These are phyloP conservation scores for Trichoderma sp. DNA, from an alignment of 2,329 filamentous ascomycete genomes.

Conservation along the genomic window DNA sequence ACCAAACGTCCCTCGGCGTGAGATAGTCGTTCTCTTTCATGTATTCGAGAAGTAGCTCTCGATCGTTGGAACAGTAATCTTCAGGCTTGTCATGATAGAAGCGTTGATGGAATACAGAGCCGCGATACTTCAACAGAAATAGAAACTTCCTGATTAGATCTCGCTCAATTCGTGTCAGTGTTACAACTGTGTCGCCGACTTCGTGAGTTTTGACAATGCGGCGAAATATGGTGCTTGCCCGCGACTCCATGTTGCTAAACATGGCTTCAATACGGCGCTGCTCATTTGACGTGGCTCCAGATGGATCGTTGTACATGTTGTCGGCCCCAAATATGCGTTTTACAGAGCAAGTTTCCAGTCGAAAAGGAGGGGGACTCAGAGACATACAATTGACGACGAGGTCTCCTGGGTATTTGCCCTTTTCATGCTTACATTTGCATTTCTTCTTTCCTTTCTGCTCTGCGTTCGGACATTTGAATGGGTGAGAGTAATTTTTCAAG, in stretches of 20 bases:
- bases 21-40: not conserved
- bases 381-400: not conserved
- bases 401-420: not conserved
- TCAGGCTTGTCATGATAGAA: not conserved
- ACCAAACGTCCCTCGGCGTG: not conserved
- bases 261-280: not conserved
- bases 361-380: not conserved
- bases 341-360: not conserved
- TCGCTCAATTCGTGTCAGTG: not conserved
- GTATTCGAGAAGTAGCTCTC: not conserved
- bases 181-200: not conserved
- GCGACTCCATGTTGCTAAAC: not conserved
- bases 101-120: not conserved
- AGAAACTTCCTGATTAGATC: not conserved
- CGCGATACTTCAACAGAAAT: not conserved
- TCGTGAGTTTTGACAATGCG: not conserved
- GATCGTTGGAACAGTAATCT: not conserved
- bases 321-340: not conserved
- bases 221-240: not conserved
- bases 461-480: not conserved
- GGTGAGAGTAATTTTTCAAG: not conserved
- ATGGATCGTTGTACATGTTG: not conserved
- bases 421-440: not conserved
- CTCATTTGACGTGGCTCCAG: rapidly evolving
- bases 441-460: not conserved